Evolutionary conservation across 805 yeast species (phyloP), one percentile per base, ranked within the genome.

Genomic region (Maudiozyma turicensis): DNA sequence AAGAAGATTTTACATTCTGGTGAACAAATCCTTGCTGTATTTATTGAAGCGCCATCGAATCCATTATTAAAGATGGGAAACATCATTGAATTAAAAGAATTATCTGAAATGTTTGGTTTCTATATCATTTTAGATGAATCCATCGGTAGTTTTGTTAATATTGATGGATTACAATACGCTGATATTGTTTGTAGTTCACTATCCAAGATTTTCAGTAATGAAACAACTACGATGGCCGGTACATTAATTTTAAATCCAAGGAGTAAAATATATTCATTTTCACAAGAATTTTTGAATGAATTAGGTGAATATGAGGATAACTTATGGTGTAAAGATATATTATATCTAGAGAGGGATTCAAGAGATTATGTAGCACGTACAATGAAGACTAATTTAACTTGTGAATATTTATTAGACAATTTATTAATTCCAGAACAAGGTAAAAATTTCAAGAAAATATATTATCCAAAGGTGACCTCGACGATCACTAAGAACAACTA

Each of bases 1-100:
- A 93, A 87, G 59, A 56, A 57, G 6, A 69, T 76, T 45, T 73
- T 93, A 50, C 77, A 75, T 48, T 52, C 76, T 0, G 89, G 89
- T 14, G 82, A 78, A 54, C 77, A 75, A 51, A 80, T 86, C n/a
- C 64, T 86, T 55, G 86, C 86, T 0, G 74, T 93, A 38, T 86
- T 87, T 61, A 84, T 96, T 63, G 99, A 93, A 66, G 84, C 95
- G 52, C 99, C 99, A 1, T 84, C 96, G 0, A 90, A 90, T 65
- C 98, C 98, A n/a, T 70, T 90, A 52, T 71, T 95, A 53, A 84
- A 81, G 60, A 84, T 95, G 43, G 95, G 96, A 1, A 79, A 95
- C 63, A 69, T 93, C 59, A 63, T 64, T 40, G 76, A 81, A 56
- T 76, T 89, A 50, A 75, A 83, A 49, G 62, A 73, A 48, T 72